A percentile compares a stretch with the other conserved stretches of the same genome.
These are phyloP conservation scores for Alternaria gansuensis DNA, from an alignment of 2,329 filamentous ascomycete species.

Conservation along the genomic window DNA sequence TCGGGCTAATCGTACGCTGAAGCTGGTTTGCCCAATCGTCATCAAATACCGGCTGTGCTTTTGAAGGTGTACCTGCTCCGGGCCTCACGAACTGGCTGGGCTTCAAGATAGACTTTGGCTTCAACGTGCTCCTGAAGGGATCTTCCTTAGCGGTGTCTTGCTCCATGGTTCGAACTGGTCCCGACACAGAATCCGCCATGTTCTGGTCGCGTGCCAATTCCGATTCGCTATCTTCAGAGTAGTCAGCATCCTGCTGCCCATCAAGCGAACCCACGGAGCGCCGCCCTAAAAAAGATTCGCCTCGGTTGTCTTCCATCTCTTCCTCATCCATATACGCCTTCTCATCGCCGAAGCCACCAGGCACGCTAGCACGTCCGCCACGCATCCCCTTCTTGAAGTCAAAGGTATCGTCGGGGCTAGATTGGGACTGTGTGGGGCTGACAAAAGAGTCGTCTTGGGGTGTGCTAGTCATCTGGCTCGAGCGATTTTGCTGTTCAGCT, in stretches of 20 bases:
- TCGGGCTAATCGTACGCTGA: slow-evolving; percentile 90
- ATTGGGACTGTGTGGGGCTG: slow-evolving; percentile 53
- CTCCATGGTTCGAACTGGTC: slow-evolving; percentile 80
- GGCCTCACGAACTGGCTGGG: slow-evolving; percentile 45
- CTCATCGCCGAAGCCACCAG: slow-evolving; percentile 80
- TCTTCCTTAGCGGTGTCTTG: slow-evolving; percentile 59
- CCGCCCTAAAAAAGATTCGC: slow-evolving; percentile 89
- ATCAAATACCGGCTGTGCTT: slow-evolving; percentile 65
- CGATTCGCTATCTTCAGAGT: slow-evolving; percentile 72
- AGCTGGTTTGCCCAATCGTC: slow-evolving; percentile 95
- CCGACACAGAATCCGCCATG: slow-evolving; percentile 80
- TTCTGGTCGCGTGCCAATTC: slow-evolving; percentile 74
- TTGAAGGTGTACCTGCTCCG: slow-evolving; percentile 62
- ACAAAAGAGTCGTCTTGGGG: slow-evolving; percentile 50
- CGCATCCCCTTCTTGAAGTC: slow-evolving; percentile 64
- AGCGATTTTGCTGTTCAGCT: slow-evolving; percentile 42
- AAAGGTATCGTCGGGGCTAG: slow-evolving; percentile 64
- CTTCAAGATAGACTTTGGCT: slow-evolving; percentile 62
- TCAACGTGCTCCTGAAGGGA: slow-evolving; percentile 45
- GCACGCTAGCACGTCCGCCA: slow-evolving; percentile 64
- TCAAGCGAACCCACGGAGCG: slow-evolving; percentile 83
- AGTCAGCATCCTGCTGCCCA: slow-evolving; percentile 68
- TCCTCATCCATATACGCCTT: slow-evolving; percentile 63
- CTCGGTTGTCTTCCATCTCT: slow-evolving; percentile 59
- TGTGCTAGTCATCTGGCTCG: slow-evolving; percentile 47